Evolutionary conservation across 1,284 basidiomycete species (phyloP).

Genomic region (Hemileia vastatrix): DNA sequence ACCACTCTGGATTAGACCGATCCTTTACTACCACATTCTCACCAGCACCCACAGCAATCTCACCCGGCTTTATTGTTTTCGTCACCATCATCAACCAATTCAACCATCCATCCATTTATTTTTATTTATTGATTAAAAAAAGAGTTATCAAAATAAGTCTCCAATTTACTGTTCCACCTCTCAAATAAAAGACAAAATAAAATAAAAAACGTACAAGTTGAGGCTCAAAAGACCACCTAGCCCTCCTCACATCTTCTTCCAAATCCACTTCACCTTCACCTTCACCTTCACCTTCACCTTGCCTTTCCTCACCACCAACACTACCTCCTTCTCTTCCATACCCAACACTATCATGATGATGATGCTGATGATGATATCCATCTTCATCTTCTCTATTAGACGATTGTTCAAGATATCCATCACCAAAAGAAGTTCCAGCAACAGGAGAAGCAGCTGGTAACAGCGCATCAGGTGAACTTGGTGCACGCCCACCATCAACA

Average conservation of each 20-base stretch:
- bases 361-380: not conserved
- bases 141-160: not conserved
- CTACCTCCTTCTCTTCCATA: not conserved
- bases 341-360: not conserved
- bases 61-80: conserved; percentile 17
- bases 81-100: no score
- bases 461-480: no score
- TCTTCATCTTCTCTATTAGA: not conserved
- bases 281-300: not conserved
- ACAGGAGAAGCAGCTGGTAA: no score
- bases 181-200: no score
- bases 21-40: conserved; percentile 18
- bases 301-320: not conserved
- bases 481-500: no score
- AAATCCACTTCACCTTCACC: not conserved
- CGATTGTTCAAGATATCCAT: not conserved
- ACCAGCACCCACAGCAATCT: conserved; percentile 16
- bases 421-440: no score
- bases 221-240: conserved; percentile 20
- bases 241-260: conserved; percentile 9
- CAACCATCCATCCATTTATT: not conserved
- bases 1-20: conserved; percentile 21
- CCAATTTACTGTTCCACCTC: no score
- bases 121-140: not conserved
- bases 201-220: conserved; percentile 9